Base-by-base conservation (phyloP, 2,329 filamentous ascomycete genomes). In the Penicillium sp. region DNA sequence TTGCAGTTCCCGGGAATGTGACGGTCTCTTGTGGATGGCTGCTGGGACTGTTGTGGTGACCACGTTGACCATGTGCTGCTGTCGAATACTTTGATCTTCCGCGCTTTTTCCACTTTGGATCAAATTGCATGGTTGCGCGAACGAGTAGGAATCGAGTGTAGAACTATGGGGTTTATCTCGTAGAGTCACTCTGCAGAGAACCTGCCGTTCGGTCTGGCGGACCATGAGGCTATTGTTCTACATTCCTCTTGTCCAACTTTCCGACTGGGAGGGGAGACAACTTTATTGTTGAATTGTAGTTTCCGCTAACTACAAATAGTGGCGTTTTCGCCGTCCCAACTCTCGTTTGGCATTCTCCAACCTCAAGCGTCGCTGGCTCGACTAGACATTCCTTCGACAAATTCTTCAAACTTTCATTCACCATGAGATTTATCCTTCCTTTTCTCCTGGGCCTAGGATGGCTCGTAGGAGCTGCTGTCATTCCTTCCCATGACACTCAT, bases 351-450 rank as follows among this genome's bases (percentile, higher is more conserved):
- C 47, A 55, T 40, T 38, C 53, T 33, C 24, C 53, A 45, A 42
- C 22, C 26, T 19, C 35, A 49, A 49, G n/a, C 19, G 56, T 65
- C 59, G 58, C 62, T 53, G 62, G 64, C 15, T 50, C 59, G 64
- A 66, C 53, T 40, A 51, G 40, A 50, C 56, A 42, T 55, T 49
- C 56, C 37, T 47, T 40, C 40, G 13, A 37, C n/a, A 40, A 2
- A 56, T 4, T 17, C 33, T 13, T 3, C 15, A 6, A 26, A 54
- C 53, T 44, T 35, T 56, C 58, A 24, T 62, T 56, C 50, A 65
- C 8, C 33, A 69, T 68, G 66, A 53, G 44, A 17, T 38, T 64
- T 19, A 9, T 62, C n/a, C 37, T 65, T 56, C 49, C 56, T 53
- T 50, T 61, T 15, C 35, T 62, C 12, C 33, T 70, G 22, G 45